phyloP scores from a whole-genome alignment of 1,284 basidiomycete genomes.

The Ustilago bromivora region DNA sequence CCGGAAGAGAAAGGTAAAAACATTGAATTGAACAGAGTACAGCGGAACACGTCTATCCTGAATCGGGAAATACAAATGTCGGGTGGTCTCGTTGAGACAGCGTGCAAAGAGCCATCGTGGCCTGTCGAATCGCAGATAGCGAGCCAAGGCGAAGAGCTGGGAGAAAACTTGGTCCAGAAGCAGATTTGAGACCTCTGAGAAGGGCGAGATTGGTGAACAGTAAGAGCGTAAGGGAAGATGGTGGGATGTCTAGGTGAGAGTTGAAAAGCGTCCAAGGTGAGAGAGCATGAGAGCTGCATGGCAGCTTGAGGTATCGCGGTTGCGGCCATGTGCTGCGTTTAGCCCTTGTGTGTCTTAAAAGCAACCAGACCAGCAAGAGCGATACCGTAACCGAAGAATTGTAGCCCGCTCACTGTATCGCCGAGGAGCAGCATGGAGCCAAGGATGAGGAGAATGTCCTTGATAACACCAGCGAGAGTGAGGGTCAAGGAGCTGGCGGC shows the following conservation, averaged over 20 bases:
- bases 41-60: constrained; percentile 36
- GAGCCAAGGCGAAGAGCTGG: neutral
- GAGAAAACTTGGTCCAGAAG: neutral
- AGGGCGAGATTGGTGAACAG: neutral
- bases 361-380: constrained; percentile 83
- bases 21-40: constrained; percentile 33
- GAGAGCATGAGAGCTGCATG: neutral
- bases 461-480: constrained; percentile 91
- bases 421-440: constrained; percentile 89
- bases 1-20: constrained; percentile 9
- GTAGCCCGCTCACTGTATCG: constrained; percentile 81
- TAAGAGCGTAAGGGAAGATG: constrained; percentile 19
- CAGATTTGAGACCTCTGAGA: neutral
- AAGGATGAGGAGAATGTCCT: constrained; percentile 93
- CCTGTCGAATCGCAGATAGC: constrained; percentile 9
- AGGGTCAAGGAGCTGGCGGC: constrained; percentile 87
- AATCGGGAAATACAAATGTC: constrained; percentile 16
- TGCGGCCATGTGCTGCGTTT: constrained; percentile 1
- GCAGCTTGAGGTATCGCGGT: neutral
- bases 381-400: constrained; percentile 88
- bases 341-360: constrained; percentile 82
- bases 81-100: neutral
- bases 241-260: constrained; percentile 9
- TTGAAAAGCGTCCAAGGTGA: constrained; percentile 19
- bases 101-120: constrained; percentile 5